These are phyloP conservation scores for Rugosomyces carneus DNA, from an alignment of 1,284 basidiomycete species.

Conservation along the genomic window DNA sequence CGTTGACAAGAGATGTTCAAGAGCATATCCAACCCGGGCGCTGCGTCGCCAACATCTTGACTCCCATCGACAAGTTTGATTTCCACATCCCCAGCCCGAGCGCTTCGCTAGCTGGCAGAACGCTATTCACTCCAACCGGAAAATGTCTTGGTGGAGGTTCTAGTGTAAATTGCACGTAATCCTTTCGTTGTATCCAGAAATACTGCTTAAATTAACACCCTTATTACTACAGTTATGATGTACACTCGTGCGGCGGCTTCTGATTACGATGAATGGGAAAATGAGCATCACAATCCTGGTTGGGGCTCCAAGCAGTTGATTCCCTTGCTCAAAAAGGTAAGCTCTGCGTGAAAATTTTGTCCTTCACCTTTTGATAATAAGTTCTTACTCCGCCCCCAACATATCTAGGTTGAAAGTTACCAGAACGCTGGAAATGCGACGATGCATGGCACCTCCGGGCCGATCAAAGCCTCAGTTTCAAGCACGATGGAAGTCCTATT, in stretches of 20 bases:
- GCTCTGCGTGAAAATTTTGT: no score
- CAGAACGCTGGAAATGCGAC: slow-evolving; percentile 26
- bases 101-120: slow-evolving; percentile 37
- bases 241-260: slow-evolving; percentile 50
- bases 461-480: slow-evolving; percentile 45
- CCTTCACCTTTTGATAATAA: neutral
- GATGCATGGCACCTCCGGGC: slow-evolving; percentile 49
- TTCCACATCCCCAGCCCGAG: slow-evolving; percentile 37
- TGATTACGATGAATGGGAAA: slow-evolving; percentile 55
- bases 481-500: slow-evolving; percentile 30
- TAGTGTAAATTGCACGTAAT: slow-evolving; percentile 46
- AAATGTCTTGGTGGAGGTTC: slow-evolving; percentile 56
- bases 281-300: slow-evolving; percentile 39
- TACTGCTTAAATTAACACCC: no score
- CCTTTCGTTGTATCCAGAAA: neutral
- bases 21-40: slow-evolving; percentile 47
- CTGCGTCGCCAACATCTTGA: slow-evolving; percentile 34
- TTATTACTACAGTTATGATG: slow-evolving; percentile 34
- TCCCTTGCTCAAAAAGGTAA: slow-evolving; percentile 50
- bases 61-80: slow-evolving; percentile 36
- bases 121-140: slow-evolving; percentile 35
- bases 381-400: neutral
- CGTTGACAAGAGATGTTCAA: slow-evolving; percentile 34
- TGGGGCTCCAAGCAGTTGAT: slow-evolving; percentile 49
- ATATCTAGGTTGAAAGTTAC: slow-evolving; percentile 46